Evolutionary conservation across 768 basidiomycete species (phyloP), one percentile per base, ranked within the genome.

Genomic region (Phlegmacium glaucopus): DNA sequence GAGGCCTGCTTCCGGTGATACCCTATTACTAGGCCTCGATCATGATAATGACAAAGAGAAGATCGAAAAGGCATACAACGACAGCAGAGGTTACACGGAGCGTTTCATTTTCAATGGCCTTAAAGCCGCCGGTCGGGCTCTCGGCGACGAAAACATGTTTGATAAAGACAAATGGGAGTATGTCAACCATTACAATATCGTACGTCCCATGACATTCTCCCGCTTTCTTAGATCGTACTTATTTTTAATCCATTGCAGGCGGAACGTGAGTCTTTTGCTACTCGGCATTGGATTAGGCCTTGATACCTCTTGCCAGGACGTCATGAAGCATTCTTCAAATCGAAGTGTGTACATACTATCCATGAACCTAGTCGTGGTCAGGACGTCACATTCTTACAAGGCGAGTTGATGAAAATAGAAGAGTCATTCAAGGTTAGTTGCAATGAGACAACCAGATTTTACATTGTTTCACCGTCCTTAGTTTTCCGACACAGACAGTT

Each of bases 21-120:
- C 90, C 0, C 72, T 97, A 7, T 70, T 97, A 2, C 74, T 99
- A 9, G 94, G 94, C n/a, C 68, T 98, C 37, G 95, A 98, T 64
- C 90, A 92, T 47, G 79, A 86, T 61, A 86, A 89, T 54, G 78
- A 78, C 30, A 74, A 75, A 46, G 61, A 67, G n/a, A 70, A 78
- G 51, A 87, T 98, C 46, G 90, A 94, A 61, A 62, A 71, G 15
- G 94, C 94, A 0, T 97, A 97, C 67, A 86, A 95, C 56, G 94
- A 96, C 56, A 70, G 73, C 4, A 75, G 79, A 49, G 91, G 88
- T 4, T 68, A 81, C 52, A 92, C 90, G 1, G 73, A 69, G 56
- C 68, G 68, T 9, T 95, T 96, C 60, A 87, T 94, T 52, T 83
- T 94, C 80, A 93, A 96, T 57, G 93, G 89, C 0, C 73, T 95